Base-by-base conservation (phyloP, 495 filamentous ascomycete genomes). In the Talaromyces trachyspermus region DNA sequence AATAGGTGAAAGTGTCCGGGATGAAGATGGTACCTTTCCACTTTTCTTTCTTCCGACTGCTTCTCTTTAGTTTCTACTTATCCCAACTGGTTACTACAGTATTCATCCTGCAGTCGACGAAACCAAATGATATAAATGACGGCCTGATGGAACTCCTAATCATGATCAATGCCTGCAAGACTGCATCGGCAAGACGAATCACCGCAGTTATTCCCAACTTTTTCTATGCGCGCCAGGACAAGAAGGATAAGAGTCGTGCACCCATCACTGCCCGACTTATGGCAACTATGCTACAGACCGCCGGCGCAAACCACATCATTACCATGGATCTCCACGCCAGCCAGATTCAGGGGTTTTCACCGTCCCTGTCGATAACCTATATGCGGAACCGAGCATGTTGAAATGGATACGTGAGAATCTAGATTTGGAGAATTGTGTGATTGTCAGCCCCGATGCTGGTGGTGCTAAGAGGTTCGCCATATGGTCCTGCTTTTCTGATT, bases 161-260 rank as follows among this genome's bases (percentile, higher is more conserved):
- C 66, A 95, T 97, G 81, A 95, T 97, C 72, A 95, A 95, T 61
- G 92, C 92, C 43, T 98, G 92, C 77, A 91, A 95, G 56, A 96
- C 92, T 18, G 94, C 92, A 27, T 89, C 83, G n/a, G 89, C 90
- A 4, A 79, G 89, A 50, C 83, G 88, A 50, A 95, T 98, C 68
- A 96, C 89, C 17, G 86, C 86, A 51, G 81, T 89, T 47, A 87
- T 95, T 42, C 92, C 92, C 50, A 96, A 98, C 69, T 98, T 95
- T 71, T 91, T 90, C 22, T 95, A 98, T 58, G 91, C 91, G n/a
- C 87, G 92, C 22, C 92, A 98, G 68, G 92, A 98, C 72, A 98
- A 98, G 75, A 98, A 98, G 68, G 92, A 97, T 68, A 95, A 95
- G 73, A 86, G 81, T 37, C 80, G 92, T 48, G 92, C 91, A 20